A percentile compares a stretch with the other conserved stretches of the same genome.
phyloP scores from a whole-genome alignment of 192 early-diverging fungal species.

The Coemansia sp. region DNA sequence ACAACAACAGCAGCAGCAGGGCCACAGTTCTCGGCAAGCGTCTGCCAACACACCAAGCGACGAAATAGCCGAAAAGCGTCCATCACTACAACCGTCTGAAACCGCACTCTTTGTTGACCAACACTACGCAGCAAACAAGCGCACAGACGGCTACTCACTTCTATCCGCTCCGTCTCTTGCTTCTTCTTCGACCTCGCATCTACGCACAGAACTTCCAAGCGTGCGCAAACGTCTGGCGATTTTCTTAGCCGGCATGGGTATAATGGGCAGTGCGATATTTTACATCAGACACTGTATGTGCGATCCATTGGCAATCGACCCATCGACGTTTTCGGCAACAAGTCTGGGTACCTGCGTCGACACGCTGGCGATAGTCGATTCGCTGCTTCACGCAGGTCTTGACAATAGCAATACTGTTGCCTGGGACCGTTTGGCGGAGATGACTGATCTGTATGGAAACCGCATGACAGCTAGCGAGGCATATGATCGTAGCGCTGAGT shows the following conservation, averaged over 20 bases:
- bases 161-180: not conserved
- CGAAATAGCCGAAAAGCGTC: not conserved
- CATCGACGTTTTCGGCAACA: slow-evolving; percentile 25
- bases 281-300: slow-evolving; percentile 18
- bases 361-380: slow-evolving; percentile 28
- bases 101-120: not conserved
- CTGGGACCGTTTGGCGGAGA: slow-evolving; percentile 66
- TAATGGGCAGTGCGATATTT: slow-evolving; percentile 15
- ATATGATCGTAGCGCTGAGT: slow-evolving; percentile 58
- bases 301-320: slow-evolving; percentile 20
- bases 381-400: slow-evolving; percentile 29
- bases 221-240: slow-evolving; percentile 21
- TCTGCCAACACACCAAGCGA: not conserved
- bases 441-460: slow-evolving; percentile 64
- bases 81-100: not conserved
- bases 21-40: not conserved
- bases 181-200: not conserved
- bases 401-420: slow-evolving; percentile 49
- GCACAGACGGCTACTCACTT: slow-evolving; percentile 22
- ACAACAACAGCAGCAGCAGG: slow-evolving; percentile 3
- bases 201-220: slow-evolving; percentile 12
- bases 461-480: slow-evolving; percentile 58
- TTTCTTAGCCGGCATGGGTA: slow-evolving; percentile 9
- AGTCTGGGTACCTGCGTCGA: slow-evolving; percentile 16
- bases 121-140: slow-evolving; percentile 6